Evolutionary conservation across 768 basidiomycete species (phyloP), one percentile per base, ranked within the genome.

Genomic region (Xerocomellus amylosporus): DNA sequence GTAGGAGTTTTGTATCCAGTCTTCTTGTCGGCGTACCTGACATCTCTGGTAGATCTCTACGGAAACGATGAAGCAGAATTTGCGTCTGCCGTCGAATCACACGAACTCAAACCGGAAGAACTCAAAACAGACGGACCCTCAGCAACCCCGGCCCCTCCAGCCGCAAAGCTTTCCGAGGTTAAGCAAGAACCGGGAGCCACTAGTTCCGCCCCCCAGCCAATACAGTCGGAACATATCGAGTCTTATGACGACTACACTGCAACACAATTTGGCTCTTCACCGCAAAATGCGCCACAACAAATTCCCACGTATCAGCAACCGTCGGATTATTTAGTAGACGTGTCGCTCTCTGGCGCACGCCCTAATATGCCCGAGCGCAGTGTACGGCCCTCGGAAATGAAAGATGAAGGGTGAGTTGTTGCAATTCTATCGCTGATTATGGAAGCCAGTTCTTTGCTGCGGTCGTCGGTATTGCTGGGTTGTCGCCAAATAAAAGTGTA

Each of bases 371-470:
- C 71, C 22, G 84, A 88, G 67, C 81, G 90, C 42, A 85, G 82
- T 33, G 75, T 93, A 15, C 80, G 90, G 33, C 90, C 90, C 17
- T 87, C 87, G 12, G 93, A 97, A 72, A 93, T 93, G 91, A 93
- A 93, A 72, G 95, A 97, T 63, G 94, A 96, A 89, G 94, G 94
- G 95, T 98, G 83, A 92, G 93, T 82, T 50, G 20, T 55, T 9
- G 22, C 12, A 30, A 8, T 52, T 49, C 19, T 33, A 20, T 31
- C 2, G 38, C 60, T 65, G 37, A 69, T 54, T 12, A 39, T 36
- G 15, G 15, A 48, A 49, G 12, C 34, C 40, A 61, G 58, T 40
- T 40, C 33, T 38, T 58, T 46, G 36, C 59, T 56, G 62, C 56
- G 50, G 49, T 62, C 54, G 58, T 64, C 61, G 47, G 58, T 64